Evolutionary conservation across 2,329 filamentous ascomycete genomes (phyloP), one percentile per base, ranked within the genome.

Genomic region (Sporothrix phasma): DNA sequence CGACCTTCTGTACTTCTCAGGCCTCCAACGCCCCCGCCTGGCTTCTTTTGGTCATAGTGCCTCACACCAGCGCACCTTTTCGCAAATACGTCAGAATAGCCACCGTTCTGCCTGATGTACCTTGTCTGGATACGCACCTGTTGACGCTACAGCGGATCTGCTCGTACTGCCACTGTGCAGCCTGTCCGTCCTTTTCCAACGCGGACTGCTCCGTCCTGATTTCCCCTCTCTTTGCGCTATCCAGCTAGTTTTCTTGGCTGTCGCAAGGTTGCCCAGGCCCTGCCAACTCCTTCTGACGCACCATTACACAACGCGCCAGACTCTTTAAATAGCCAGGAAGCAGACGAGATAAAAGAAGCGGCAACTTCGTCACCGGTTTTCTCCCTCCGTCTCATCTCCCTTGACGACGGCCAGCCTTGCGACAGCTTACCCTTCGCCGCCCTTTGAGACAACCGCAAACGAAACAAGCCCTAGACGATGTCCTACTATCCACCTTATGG

Each of bases 401-500:
- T 15, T 39, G 5, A 37, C 51, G 19, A 22, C 51, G 10, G 13
- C 51, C 49, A 34, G n/a, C 5, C 37, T 26, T 31, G n/a, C 49
- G 29, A 34, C 17, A 19, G 10, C 47, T 61, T 62, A 59, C 29
- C 17, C 5, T 56, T n/a, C n/a, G n/a, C n/a, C n/a, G n/a, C n/a
- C n/a, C n/a, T n/a, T n/a, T n/a, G n/a, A n/a, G n/a, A n/a, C n/a
- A n/a, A n/a, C n/a, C n/a, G n/a, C n/a, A n/a, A n/a, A n/a, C 41
- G 24, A 46, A 15, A 17, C 61, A 31, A 17, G 5, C 19, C 19
- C 47, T 34, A 75, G 26, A 60, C n/a, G 26, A 76, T 76, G 74
- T 75, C 74, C 54, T 75, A 75, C 64, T 74, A 76, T 41, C 72
- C 72, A 22, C 71, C 74, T 31, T 76, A 75, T 65, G 72, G 73